Evolutionary conservation across 1,284 basidiomycete genomes (phyloP), one percentile per base, ranked within the genome.

Genomic region (Ustilago hordei): DNA sequence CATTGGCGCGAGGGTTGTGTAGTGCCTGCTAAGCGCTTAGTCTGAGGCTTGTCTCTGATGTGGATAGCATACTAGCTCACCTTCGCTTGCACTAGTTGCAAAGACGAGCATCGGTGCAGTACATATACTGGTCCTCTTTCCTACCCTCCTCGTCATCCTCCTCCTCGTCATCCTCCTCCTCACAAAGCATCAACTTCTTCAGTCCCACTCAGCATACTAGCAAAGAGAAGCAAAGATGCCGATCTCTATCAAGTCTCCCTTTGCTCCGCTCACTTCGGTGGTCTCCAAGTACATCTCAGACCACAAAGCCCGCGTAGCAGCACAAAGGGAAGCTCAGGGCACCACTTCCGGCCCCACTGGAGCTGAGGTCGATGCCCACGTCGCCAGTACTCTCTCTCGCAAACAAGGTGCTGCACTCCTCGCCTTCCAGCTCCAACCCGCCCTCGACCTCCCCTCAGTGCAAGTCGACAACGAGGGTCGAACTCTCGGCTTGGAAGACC

Each of bases 401-500:
- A 67, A 64, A 5, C 57, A 65, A n/a, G 57, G 54, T 31, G 55
- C 32, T 34, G 47, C 47, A 1, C 32, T 53, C 13, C 48, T 58
- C 11, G 58, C 52, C n/a, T 35, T 34, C 11, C 23, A 56, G 28
- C 11, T 12, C 12, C 6, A 43, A n/a, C 31, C 17, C 39, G 8
- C 47, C 23, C 13, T 6, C 19, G 38, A 48, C 8, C 3, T 43
- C 13, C 41, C 54, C 1, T 8, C 38, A 15, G 58, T 28, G 28
- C 63, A 66, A 53, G 56, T 61, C 4, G 80, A 77, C 47, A 41
- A 61, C 0, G 28, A 67, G 41, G 80, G 78, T 15, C 62, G 74
- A 0, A 68, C 59, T 31, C 45, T 78, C 0, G 80, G 79, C 0
- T 52, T 81, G 2, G 77, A 81, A 47, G 79, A 81, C 45, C 70